A percentile compares a stretch with the other conserved stretches of the same genome.
Conservation (phyloP, 2,329 filamentous ascomycete genomes). For the Myriangium duriaei region DNA sequence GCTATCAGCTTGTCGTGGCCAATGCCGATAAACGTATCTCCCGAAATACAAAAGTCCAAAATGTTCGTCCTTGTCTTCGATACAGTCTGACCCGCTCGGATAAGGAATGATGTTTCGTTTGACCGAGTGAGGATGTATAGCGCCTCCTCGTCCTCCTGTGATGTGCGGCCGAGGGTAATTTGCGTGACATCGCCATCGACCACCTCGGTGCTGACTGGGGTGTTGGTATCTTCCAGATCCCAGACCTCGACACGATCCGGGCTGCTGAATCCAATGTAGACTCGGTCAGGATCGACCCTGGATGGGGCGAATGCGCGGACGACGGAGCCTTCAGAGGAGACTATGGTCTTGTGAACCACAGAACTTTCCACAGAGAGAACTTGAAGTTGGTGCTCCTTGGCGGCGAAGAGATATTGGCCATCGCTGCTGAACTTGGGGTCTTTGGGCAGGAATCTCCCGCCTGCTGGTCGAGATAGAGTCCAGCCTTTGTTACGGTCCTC, state of each 20-base stretch:
- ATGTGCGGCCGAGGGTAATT: slow-evolving; percentile 28
- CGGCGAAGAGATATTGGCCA: slow-evolving; percentile 20
- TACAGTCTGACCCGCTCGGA: slow-evolving; percentile 26
- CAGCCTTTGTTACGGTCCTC: slow-evolving; percentile 22
- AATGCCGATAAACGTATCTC: slow-evolving; percentile 44
- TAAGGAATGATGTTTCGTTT: slow-evolving; percentile 26
- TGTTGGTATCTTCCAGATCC: slow-evolving; percentile 3
- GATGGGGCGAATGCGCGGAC: slow-evolving; percentile 36
- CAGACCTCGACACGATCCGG: slow-evolving; percentile 7
- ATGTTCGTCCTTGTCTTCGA: slow-evolving; percentile 26
- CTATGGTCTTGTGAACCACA: slow-evolving; percentile 61
- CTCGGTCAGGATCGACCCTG: not conserved
- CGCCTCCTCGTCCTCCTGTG: slow-evolving; percentile 21
- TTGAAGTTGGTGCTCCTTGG: slow-evolving; percentile 20
- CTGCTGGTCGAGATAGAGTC: slow-evolving; percentile 37
- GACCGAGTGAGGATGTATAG: slow-evolving; percentile 27
- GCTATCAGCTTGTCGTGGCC: slow-evolving; percentile 46
- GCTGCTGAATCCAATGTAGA: slow-evolving; percentile 4
- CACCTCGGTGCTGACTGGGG: slow-evolving; percentile 28
- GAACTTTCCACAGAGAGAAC: slow-evolving; percentile 62
- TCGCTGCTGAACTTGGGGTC: slow-evolving; percentile 48
- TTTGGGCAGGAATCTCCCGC: slow-evolving; percentile 42
- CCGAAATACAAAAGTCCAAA: slow-evolving; percentile 31
- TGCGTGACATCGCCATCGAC: slow-evolving; percentile 40
- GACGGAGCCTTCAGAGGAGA: slow-evolving; percentile 35